Conservation (phyloP, 2,329 filamentous ascomycete species). For the Ramularia endophylla region DNA sequence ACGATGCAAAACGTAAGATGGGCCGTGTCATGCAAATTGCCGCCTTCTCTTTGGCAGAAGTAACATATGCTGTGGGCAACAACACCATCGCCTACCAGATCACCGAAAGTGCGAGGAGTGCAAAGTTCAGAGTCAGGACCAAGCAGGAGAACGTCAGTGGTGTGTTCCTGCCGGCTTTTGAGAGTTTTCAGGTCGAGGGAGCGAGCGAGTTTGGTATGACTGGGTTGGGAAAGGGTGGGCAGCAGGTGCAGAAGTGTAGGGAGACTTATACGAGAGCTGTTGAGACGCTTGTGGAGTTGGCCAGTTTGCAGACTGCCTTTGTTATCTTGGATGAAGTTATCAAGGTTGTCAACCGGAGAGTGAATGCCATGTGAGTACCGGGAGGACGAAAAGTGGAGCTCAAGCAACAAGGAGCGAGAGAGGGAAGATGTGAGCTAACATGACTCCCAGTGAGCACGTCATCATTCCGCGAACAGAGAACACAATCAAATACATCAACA, state of each 20-base stretch:
- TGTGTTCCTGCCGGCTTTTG: conserved; percentile 88
- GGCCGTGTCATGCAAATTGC: conserved; percentile 98
- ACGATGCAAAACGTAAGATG: conserved; percentile 99
- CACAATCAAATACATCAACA: conserved; percentile 99
- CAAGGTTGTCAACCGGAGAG: conserved; percentile 97
- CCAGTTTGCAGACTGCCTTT: conserved; percentile 94
- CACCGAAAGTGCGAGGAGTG: conserved; percentile 89
- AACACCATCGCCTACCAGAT: conserved; percentile 90
- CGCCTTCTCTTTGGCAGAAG: conserved; percentile 93
- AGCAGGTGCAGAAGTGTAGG: conserved; percentile 89
- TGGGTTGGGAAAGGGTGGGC: conserved; percentile 90
- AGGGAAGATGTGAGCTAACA: conserved; percentile 16
- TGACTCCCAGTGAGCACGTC: conserved; percentile 65
- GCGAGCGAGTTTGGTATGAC: conserved; percentile 93
- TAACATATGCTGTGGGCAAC: conserved; percentile 93
- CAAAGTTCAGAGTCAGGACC: conserved; percentile 85
- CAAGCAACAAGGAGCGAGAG: too few relatives aligned
- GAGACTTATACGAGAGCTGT: conserved; percentile 96
- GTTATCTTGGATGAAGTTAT: conserved; percentile 98
- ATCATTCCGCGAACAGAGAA: conserved; percentile 98
- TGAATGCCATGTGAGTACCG: conserved; percentile 78
- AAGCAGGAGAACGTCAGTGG: conserved; percentile 99
- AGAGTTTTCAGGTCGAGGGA: conserved; percentile 81
- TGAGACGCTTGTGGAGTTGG: conserved; percentile 90
- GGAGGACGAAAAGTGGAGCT: too few relatives aligned